These are phyloP conservation scores for Yamadazyma kitorensis DNA, from an alignment of 805 yeast species.

Conservation along the genomic window DNA sequence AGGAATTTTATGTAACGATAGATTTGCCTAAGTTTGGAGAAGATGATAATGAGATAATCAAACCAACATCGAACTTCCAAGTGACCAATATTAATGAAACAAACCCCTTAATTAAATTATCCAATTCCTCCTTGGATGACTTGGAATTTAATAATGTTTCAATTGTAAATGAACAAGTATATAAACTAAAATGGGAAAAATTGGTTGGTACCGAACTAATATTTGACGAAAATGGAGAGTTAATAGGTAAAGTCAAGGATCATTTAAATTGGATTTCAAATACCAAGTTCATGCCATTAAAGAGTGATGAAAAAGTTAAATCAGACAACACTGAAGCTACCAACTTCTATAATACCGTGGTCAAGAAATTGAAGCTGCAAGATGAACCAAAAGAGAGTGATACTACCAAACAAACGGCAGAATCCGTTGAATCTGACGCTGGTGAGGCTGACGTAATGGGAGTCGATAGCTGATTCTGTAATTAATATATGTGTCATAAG, in stretches of 20 bases:
- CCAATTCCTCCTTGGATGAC: constrained; percentile 26
- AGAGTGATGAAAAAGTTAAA: constrained; percentile 18
- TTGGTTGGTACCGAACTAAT: constrained; percentile 71
- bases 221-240: constrained; percentile 42
- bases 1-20: constrained; percentile 34
- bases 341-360: constrained; percentile 9
- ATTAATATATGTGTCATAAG: too few species aligned
- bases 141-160: constrained; percentile 25
- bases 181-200: constrained; percentile 73
- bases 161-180: constrained; percentile 47
- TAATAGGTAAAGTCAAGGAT: constrained; percentile 38
- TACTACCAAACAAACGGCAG: too few species aligned
- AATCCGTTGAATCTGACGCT: too few species aligned
- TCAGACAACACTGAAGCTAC: constrained; percentile 17
- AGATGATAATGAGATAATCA: constrained; percentile 19
- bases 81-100: constrained; percentile 31
- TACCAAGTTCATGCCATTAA: constrained; percentile 21
- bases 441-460: too few species aligned
- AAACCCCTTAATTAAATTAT: constrained; percentile 34
- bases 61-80: constrained; percentile 41
- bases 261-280: constrained; percentile 31
- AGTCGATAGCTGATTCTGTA: too few species aligned
- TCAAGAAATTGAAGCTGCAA: constrained; percentile 5
- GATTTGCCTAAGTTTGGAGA: constrained; percentile 28
- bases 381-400: too few species aligned